These are phyloP conservation scores for Xylariales sp. DNA, from an alignment of 2,329 filamentous ascomycete genomes.

Conservation along the genomic window DNA sequence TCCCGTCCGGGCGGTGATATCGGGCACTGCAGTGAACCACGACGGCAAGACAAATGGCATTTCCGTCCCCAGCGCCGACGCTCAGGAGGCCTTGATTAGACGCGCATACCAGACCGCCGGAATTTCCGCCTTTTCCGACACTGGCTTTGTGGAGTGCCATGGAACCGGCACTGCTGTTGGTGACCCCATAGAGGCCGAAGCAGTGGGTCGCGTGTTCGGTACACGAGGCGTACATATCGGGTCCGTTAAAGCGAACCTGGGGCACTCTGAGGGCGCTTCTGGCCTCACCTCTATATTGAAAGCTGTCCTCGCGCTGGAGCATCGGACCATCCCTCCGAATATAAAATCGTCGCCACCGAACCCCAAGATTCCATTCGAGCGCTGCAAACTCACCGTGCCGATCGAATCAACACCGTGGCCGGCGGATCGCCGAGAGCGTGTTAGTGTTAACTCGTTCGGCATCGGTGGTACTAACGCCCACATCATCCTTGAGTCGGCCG, in stretches of 20 bases:
- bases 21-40: constrained; percentile 30
- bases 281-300: constrained; percentile 21
- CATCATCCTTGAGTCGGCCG: constrained; percentile 13
- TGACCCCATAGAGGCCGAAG: constrained; percentile 19
- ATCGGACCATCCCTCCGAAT: constrained; percentile 22
- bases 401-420: constrained; percentile 12
- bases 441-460: constrained; percentile 22
- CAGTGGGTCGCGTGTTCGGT: constrained; percentile 13
- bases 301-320: constrained; percentile 13
- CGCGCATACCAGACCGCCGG: constrained; percentile 27
- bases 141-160: constrained; percentile 20
- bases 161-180: constrained; percentile 20
- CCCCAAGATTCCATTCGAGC: constrained; percentile 16
- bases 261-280: constrained; percentile 21
- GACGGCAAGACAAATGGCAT: constrained; percentile 42
- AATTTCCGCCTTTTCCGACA: constrained; percentile 17
- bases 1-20: constrained; percentile 32
- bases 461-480: constrained; percentile 22
- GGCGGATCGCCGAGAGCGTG: constrained; percentile 9
- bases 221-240: constrained; percentile 12
- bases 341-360: constrained; percentile 24
- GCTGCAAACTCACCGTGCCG: constrained; percentile 7
- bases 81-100: constrained; percentile 32
- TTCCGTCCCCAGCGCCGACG: constrained; percentile 34
- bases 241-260: constrained; percentile 21